These are phyloP conservation scores for Sistotremastrum niveocremeum DNA, from an alignment of 768 basidiomycete species.

Conservation along the genomic window DNA sequence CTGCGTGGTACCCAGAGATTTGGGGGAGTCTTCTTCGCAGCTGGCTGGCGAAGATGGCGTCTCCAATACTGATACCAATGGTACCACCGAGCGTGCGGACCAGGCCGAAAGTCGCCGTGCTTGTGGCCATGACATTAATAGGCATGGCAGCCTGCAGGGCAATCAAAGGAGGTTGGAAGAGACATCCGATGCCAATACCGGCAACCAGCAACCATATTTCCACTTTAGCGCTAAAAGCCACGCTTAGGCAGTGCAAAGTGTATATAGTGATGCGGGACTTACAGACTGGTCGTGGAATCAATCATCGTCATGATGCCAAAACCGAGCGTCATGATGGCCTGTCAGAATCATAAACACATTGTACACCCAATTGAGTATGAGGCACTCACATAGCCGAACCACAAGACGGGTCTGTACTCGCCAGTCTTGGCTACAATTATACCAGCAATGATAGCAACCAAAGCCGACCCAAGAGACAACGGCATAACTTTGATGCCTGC, in stretches of 20 bases:
- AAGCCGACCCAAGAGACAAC: slow-evolving; percentile 6
- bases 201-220: slow-evolving; percentile 21
- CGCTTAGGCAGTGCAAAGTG: neutral
- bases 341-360: too few relatives aligned
- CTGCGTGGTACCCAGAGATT: slow-evolving; percentile 9
- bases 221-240: slow-evolving; percentile 13
- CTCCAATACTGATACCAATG: slow-evolving; percentile 10
- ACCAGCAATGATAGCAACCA: slow-evolving; percentile 1
- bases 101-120: slow-evolving; percentile 23
- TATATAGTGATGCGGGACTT: neutral
- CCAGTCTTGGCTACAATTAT: slow-evolving; percentile 2
- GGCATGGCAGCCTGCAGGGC: slow-evolving; percentile 33
- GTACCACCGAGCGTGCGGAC: slow-evolving; percentile 13
- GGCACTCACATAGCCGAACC: neutral
- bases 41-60: slow-evolving; percentile 5
- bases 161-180: slow-evolving; percentile 25
- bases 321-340: neutral
- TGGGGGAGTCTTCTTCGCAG: slow-evolving; percentile 6
- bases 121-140: slow-evolving; percentile 29
- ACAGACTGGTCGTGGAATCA: slow-evolving; percentile 4
- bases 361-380: neutral
- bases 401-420: slow-evolving; percentile 1
- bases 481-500: slow-evolving; percentile 9
- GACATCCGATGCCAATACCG: slow-evolving; percentile 20
- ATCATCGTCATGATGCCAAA: slow-evolving; percentile 6